Conservation (phyloP, 2,329 filamentous ascomycete genomes). For the Pseudocercospora macadamiae region DNA sequence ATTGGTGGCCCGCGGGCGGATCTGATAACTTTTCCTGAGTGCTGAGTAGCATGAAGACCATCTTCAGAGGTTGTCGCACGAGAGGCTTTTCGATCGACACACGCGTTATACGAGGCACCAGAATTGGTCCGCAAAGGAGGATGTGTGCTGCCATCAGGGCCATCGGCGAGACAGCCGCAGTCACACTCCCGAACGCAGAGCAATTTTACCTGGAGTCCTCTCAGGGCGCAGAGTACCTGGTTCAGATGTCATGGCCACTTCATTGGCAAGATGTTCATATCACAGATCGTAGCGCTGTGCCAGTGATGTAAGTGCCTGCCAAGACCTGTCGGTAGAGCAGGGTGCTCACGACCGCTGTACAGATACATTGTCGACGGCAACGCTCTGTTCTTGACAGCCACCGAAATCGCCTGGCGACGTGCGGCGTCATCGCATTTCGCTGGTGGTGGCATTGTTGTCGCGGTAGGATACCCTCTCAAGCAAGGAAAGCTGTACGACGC, state of each 20-base stretch:
- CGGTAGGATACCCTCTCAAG: not conserved
- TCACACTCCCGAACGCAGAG: not conserved
- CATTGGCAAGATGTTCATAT: not conserved
- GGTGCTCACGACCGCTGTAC: not conserved
- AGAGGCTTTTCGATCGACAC: not conserved
- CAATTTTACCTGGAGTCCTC: not conserved
- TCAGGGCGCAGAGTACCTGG: not conserved
- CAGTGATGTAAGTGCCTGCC: not conserved
- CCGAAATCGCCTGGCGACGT: not conserved
- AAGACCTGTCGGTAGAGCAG: not conserved
- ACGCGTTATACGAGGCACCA: not conserved
- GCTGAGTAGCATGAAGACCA: not conserved
- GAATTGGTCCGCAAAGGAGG: not conserved
- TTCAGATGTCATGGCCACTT: not conserved
- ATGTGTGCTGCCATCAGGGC: not conserved
- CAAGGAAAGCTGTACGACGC: slow-evolving; percentile 1
- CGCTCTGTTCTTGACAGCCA: not conserved
- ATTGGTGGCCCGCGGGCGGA: not conserved
- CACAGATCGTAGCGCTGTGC: not conserved
- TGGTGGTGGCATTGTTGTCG: not conserved
- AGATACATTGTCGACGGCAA: slow-evolving; percentile 4
- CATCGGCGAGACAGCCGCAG: not conserved
- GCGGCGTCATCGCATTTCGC: not conserved
- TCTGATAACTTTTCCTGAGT: not conserved
- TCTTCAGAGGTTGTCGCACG: not conserved